Percentiles rank a stretch among this genome's conserved stretches.
Conservation (phyloP, 2,329 filamentous ascomycete genomes). For the Mycosphaerelloides madeirae region DNA sequence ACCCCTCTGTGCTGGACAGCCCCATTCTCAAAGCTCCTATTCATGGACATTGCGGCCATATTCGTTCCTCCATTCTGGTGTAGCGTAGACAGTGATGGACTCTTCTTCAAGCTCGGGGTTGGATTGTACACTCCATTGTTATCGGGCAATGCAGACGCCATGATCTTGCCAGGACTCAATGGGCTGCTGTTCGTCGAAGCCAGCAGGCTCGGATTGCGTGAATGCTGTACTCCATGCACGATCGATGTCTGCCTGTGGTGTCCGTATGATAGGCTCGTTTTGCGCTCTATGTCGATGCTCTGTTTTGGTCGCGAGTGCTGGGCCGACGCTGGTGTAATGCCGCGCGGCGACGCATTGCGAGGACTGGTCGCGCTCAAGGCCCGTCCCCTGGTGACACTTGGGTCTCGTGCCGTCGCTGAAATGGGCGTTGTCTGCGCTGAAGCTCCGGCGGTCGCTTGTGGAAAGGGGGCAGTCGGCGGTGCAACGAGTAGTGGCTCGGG, state of each 20-base stretch:
- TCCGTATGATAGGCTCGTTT: constrained; percentile 60
- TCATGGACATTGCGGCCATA: constrained; percentile 14
- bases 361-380: constrained; percentile 40
- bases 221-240: constrained; percentile 92
- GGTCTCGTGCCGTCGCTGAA: constrained; percentile 32
- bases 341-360: constrained; percentile 41
- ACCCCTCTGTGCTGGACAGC: constrained; percentile 29
- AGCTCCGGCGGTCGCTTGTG: constrained; percentile 9
- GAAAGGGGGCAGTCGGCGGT: constrained; percentile 22
- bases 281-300: constrained; percentile 42
- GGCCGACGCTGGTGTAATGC: constrained; percentile 38
- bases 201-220: constrained; percentile 78
- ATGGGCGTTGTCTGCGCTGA: not conserved
- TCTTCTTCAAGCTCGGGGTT: constrained; percentile 26
- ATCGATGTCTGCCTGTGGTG: constrained; percentile 97
- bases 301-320: constrained; percentile 35
- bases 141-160: constrained; percentile 36
- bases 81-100: constrained; percentile 30
- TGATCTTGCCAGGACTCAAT: constrained; percentile 80
- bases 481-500: constrained; percentile 31
- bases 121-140: constrained; percentile 13
- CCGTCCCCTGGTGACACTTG: constrained; percentile 43
- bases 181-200: constrained; percentile 74
- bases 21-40: constrained; percentile 27
- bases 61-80: constrained; percentile 21